phyloP scores from a whole-genome alignment of 306 rosid genomes.

The Alnus rubra region DNA sequence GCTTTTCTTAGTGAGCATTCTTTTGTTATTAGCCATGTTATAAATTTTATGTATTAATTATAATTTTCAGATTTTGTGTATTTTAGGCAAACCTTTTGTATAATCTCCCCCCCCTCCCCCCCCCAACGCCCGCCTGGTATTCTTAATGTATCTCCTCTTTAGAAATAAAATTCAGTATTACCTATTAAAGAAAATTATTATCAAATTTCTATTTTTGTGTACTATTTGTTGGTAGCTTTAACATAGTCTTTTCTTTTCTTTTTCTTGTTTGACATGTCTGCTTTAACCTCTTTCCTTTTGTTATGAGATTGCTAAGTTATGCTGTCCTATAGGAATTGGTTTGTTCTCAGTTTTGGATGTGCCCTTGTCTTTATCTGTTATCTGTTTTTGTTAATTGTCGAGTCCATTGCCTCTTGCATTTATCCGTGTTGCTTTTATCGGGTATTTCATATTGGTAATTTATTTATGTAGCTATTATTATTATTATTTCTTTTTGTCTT shows the following conservation, averaged over 20 bases:
- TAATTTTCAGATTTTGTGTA: background rate
- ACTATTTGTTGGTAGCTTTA: too few species aligned
- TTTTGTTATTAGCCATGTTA: background rate
- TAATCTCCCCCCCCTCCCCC: too few species aligned
- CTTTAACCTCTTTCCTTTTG: background rate
- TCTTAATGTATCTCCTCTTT: background rate
- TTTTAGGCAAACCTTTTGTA: background rate
- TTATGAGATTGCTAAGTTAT: background rate
- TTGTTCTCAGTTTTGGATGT: background rate
- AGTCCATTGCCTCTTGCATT: conserved; percentile 2
- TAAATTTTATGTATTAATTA: background rate
- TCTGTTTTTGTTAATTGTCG: background rate
- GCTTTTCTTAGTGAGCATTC: background rate
- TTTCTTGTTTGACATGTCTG: background rate
- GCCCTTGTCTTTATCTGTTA: background rate
- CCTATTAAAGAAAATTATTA: background rate
- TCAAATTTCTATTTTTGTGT: background rate
- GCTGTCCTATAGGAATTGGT: background rate
- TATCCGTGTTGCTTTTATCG: conserved; percentile 21
- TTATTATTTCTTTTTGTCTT: conserved; percentile 25
- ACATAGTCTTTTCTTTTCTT: too few species aligned
- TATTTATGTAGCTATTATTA: background rate
- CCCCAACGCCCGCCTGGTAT: too few species aligned
- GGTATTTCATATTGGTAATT: conserved; percentile 10
- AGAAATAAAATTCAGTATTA: background rate